These are phyloP conservation scores for Henningerozyma blattae DNA, from an alignment of 805 yeast species.

Conservation along the genomic window DNA sequence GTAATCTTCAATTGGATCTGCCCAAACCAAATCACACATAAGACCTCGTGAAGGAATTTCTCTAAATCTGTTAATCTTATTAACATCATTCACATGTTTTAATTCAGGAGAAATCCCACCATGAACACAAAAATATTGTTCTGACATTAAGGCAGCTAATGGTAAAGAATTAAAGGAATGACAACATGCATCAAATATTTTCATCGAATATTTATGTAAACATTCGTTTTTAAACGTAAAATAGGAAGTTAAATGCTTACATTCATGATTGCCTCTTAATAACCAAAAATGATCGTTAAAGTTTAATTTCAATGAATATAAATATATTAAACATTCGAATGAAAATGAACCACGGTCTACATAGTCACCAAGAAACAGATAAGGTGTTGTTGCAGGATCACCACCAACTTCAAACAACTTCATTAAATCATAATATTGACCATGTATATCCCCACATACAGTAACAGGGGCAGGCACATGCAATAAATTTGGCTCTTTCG, in stretches of 20 bases:
- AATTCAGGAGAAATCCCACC: conserved; percentile 92
- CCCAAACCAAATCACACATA: conserved; percentile 93
- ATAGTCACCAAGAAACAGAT: conserved; percentile 83
- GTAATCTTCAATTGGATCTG: conserved; percentile 88
- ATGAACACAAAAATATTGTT: conserved; percentile 90
- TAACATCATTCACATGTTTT: conserved; percentile 54
- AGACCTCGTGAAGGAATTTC: conserved; percentile 91
- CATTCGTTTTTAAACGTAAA: conserved; percentile 91
- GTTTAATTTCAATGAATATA: conserved; percentile 69
- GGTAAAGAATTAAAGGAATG: conserved; percentile 79
- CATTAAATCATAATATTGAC: conserved; percentile 83
- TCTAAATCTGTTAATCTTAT: conserved; percentile 61
- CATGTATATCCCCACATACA: conserved; percentile 96
- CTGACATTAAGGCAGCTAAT: conserved; percentile 85
- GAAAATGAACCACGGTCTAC: conserved; percentile 92
- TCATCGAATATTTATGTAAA: conserved; percentile 60
- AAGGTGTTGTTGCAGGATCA: conserved; percentile 62
- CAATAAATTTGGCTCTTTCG: conserved; percentile 67
- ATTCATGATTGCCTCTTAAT: conserved; percentile 91
- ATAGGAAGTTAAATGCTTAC: conserved; percentile 83
- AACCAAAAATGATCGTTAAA: conserved; percentile 66
- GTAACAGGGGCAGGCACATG: conserved; percentile 87
- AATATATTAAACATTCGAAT: conserved; percentile 63
- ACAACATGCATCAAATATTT: conserved; percentile 62
- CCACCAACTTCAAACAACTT: conserved; percentile 92